Evolutionary conservation across 306 rosid species (phyloP).

Genomic region (Medicago lupulina): DNA sequence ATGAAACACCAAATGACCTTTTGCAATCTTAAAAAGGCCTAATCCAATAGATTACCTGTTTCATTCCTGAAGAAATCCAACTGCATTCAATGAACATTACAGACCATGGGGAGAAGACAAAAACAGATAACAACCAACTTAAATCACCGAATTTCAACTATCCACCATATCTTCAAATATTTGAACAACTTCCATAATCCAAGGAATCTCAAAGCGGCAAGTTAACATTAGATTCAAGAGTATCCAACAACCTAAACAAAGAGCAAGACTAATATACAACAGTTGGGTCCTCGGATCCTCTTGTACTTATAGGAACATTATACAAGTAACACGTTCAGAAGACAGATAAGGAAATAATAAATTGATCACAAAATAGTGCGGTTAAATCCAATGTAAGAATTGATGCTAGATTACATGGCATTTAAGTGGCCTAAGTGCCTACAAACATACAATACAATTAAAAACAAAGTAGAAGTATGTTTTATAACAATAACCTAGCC

Average conservation of each 20-base stretch:
- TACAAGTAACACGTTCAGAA: neutral
- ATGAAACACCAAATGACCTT: neutral
- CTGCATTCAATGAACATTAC: slow-evolving; percentile 10
- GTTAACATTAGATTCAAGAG: slow-evolving; percentile 9
- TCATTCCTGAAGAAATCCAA: slow-evolving; percentile 13
- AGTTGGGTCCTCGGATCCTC: slow-evolving; percentile 23
- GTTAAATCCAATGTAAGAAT: neutral
- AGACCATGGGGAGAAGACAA: neutral
- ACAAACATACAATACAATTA: neutral
- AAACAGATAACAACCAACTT: neutral
- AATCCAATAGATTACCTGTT: slow-evolving; percentile 34
- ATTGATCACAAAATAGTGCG: neutral
- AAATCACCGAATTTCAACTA: neutral
- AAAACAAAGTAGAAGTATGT: too few relatives aligned
- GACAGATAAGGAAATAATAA: neutral
- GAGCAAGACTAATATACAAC: neutral
- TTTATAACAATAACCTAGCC: neutral
- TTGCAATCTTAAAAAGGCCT: slow-evolving; percentile 33
- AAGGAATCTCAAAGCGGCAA: slow-evolving; percentile 7
- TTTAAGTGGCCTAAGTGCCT: neutral
- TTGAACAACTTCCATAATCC: slow-evolving; percentile 12
- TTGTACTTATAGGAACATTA: neutral
- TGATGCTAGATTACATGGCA: neutral
- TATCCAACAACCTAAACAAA: slow-evolving; percentile 22
- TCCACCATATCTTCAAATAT: slow-evolving; percentile 17